A percentile compares a stretch with the other conserved stretches of the same genome.
These are phyloP conservation scores for Metschnikowia sp. DNA, from an alignment of 805 yeast species.

Conservation along the genomic window DNA sequence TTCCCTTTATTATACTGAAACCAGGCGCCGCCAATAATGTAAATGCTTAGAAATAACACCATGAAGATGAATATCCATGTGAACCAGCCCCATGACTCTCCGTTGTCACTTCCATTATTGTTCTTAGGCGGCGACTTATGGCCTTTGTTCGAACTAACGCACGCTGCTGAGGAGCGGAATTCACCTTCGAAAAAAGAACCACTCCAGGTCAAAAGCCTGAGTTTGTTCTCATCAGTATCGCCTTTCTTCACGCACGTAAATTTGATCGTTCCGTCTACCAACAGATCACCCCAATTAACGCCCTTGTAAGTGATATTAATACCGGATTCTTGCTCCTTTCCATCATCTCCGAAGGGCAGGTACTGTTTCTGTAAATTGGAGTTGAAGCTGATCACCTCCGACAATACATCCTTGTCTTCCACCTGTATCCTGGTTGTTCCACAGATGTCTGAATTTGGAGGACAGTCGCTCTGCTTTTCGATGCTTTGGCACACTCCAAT, in stretches of 20 bases:
- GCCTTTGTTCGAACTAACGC: conserved; percentile 32
- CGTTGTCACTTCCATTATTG: conserved; percentile 22
- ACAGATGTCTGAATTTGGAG: conserved; percentile 71
- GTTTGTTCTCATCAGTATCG: conserved; percentile 20
- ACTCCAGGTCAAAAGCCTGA: conserved; percentile 37
- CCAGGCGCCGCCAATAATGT: conserved; percentile 74
- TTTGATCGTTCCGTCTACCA: conserved; percentile 44
- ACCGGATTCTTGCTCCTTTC: conserved; percentile 28
- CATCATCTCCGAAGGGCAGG: conserved; percentile 26
- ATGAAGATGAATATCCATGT: conserved; percentile 76
- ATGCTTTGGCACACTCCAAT: conserved; percentile 62
- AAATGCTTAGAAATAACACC: conserved; percentile 66
- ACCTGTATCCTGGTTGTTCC: conserved; percentile 59
- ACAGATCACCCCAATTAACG: conserved; percentile 67
- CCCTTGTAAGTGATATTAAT: conserved; percentile 43
- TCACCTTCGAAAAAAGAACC: conserved; percentile 24
- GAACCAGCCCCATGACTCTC: conserved; percentile 74
- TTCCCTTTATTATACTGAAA: conserved; percentile 71
- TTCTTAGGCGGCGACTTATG: conserved; percentile 23
- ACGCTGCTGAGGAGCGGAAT: conserved; percentile 35
- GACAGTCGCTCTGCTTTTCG: conserved; percentile 49
- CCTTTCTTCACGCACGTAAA: conserved; percentile 44
- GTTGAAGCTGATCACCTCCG: conserved; percentile 63
- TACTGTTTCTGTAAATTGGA: conserved; percentile 34
- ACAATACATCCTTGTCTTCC: conserved; percentile 45